phyloP scores from a whole-genome alignment of 2,329 filamentous ascomycete genomes.

The Triangularia verruculosa region DNA sequence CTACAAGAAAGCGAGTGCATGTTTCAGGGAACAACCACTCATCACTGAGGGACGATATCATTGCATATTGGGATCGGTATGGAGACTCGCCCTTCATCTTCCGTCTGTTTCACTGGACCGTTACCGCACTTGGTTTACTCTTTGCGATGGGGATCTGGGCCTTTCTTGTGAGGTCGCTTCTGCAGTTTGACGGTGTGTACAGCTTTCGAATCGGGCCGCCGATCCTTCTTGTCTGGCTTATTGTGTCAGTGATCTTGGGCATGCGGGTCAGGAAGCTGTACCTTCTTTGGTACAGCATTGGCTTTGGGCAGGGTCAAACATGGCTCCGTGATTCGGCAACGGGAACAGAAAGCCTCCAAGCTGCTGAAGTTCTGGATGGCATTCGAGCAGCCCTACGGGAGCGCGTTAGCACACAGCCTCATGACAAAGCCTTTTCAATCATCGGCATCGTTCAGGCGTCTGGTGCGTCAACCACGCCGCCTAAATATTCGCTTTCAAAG shows the following conservation, averaged over 20 bases:
- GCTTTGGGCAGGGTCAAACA: background rate
- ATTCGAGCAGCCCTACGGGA: background rate
- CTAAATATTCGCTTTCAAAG: background rate
- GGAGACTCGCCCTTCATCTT: background rate
- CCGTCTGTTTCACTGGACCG: background rate
- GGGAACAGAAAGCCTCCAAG: background rate
- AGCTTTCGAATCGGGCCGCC: background rate
- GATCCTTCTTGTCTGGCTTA: background rate
- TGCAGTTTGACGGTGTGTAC: background rate
- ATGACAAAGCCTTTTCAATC: background rate
- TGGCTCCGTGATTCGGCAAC: background rate
- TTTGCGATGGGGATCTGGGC: background rate
- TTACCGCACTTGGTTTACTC: background rate
- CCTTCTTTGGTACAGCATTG: background rate
- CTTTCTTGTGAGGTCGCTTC: background rate
- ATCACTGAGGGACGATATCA: background rate
- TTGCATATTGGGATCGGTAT: background rate
- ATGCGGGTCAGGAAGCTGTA: background rate
- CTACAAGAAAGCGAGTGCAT: background rate
- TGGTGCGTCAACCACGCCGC: background rate
- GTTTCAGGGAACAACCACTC: background rate
- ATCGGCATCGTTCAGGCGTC: background rate
- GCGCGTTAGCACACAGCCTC: background rate
- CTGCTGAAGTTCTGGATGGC: background rate
- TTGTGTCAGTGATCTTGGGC: background rate